These are phyloP conservation scores for Eutypa lata DNA, from an alignment of 2,329 filamentous ascomycete species.

Conservation along the genomic window DNA sequence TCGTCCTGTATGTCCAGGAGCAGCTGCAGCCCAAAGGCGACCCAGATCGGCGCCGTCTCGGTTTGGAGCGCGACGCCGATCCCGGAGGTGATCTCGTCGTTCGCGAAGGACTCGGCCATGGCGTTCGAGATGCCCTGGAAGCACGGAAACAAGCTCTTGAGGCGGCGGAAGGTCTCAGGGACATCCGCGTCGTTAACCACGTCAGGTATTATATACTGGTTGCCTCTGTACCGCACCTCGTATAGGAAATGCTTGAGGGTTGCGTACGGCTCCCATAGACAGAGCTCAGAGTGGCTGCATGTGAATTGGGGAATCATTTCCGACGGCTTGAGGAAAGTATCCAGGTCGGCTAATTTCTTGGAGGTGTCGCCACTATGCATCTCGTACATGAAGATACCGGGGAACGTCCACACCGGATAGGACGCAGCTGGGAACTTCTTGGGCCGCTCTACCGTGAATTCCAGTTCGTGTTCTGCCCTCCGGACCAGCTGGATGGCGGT, in stretches of 20 bases:
- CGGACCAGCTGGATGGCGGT: constrained; percentile 2
- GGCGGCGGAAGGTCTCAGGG: neutral
- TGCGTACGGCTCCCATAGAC: neutral
- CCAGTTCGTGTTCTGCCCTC: constrained; percentile 2
- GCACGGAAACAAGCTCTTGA: neutral
- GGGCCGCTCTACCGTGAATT: neutral
- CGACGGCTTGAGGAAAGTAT: too few species aligned
- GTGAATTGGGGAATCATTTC: neutral
- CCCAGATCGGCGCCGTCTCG: constrained; percentile 2
- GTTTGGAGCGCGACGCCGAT: neutral
- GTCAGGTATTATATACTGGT: neutral
- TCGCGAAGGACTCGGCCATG: neutral
- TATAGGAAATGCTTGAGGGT: neutral
- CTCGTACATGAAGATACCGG: constrained; percentile 2
- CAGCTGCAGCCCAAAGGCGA: neutral
- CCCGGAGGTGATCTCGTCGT: constrained; percentile 2
- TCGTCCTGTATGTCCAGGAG: constrained; percentile 2
- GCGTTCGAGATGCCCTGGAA: neutral
- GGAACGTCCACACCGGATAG: constrained; percentile 1
- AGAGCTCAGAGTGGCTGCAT: neutral
- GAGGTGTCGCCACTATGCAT: neutral
- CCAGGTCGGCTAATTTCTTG: too few species aligned
- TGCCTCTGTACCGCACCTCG: neutral
- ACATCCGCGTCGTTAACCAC: neutral
- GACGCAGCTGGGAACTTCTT: constrained; percentile 1